Conservation (phyloP, 495 filamentous ascomycete species). For the Neurospora sp. region DNA sequence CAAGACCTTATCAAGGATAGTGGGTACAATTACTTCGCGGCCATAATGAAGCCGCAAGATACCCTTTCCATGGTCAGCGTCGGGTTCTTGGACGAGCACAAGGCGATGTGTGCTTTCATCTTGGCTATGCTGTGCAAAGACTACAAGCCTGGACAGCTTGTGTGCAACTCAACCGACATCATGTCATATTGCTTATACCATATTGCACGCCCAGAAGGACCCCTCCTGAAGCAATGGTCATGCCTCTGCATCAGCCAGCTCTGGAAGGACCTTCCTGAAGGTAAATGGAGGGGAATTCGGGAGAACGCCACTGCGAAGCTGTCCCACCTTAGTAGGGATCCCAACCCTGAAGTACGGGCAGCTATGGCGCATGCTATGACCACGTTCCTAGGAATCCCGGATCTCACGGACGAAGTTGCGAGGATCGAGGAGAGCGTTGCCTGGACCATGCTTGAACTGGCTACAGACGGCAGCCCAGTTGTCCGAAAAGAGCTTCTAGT, state of each 20-base stretch:
- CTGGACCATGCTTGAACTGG: slow-evolving; percentile 73
- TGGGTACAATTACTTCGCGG: slow-evolving; percentile 91
- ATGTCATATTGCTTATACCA: slow-evolving; percentile 76
- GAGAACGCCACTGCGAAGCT: slow-evolving; percentile 70
- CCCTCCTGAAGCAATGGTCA: slow-evolving; percentile 88
- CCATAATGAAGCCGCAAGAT: slow-evolving; percentile 73
- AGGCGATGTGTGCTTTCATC: slow-evolving; percentile 98
- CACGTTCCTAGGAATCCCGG: slow-evolving; percentile 85
- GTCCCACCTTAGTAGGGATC: slow-evolving; percentile 72
- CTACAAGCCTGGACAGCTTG: slow-evolving; percentile 80
- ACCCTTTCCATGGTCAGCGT: slow-evolving; percentile 77
- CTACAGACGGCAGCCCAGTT: slow-evolving; percentile 82
- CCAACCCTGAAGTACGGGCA: slow-evolving; percentile 87
- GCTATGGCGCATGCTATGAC: slow-evolving; percentile 90
- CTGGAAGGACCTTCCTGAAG: slow-evolving; percentile 82
- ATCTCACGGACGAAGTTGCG: slow-evolving; percentile 83
- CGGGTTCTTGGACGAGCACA: slow-evolving; percentile 79
- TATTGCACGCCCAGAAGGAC: slow-evolving; percentile 75
- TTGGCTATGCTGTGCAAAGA: slow-evolving; percentile 93
- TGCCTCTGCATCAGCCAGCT: slow-evolving; percentile 94
- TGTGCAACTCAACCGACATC: slow-evolving; percentile 75
- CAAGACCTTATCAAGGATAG: slow-evolving; percentile 90
- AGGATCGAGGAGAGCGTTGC: slow-evolving; percentile 84
- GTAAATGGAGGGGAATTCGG: slow-evolving; percentile 87
- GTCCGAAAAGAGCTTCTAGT: slow-evolving; percentile 88